Evolutionary conservation across 2,329 filamentous ascomycete species (phyloP), one percentile per base, ranked within the genome.

Genomic region (Talaromyces sp.): DNA sequence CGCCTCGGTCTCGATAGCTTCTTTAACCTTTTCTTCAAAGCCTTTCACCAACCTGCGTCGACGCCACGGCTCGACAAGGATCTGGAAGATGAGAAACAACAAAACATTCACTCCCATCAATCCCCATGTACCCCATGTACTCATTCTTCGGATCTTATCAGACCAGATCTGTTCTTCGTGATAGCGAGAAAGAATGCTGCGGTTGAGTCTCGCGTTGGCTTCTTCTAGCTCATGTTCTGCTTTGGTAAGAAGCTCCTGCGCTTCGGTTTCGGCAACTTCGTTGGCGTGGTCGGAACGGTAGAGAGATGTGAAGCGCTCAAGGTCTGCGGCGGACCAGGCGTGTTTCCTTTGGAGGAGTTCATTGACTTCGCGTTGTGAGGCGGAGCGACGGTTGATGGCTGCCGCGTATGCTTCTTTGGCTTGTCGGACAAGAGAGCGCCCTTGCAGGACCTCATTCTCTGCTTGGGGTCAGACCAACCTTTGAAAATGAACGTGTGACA

Each of bases 91-190:
- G 62, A 99, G 79, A 74, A 99, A 92, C 56, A 99, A 80, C 67
- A 98, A 76, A 37, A 98, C 91, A 75, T 99, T 99, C 73, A 98
- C 87, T 27, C 94, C 94, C 95, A 99, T 99, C 67, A 99, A 81
- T 0, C 94, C 95, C 88, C 96, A 98, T 0, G 95, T 99, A 41
- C 96, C 94, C 95, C 95, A 99, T 0, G 95, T 99, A 76, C 91
- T 95, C 84, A 97, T 97, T 69, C 95, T 85, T 41, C 95, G 86
- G 75, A 99, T 99, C 71, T 96, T 94, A 76, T 99, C 95, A 74
- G 92, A 96, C 95, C 95, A 99, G 64, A 99, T 96, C 81, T 99
- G 95, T 81, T 99, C 95, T 80, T 99, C 95, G 77, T 99, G 95
- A 78, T 99, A 99, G 67, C 96, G 87, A 67, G 90, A 90, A 60